Evolutionary conservation across 2,329 filamentous ascomycete species (phyloP), one percentile per base, ranked within the genome.

Genomic region (Sclerotinia glacialis): DNA sequence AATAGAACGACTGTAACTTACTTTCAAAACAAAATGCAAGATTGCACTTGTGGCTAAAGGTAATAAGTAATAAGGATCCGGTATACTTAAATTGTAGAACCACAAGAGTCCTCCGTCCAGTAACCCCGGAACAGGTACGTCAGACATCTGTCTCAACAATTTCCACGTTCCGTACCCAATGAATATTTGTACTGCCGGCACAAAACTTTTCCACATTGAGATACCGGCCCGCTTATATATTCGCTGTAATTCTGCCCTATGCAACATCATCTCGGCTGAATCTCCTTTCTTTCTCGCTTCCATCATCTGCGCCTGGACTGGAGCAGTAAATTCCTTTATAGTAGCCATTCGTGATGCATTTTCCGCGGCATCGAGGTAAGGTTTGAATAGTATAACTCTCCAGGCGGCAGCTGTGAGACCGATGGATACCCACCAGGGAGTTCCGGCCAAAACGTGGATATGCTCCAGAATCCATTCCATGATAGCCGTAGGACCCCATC

Each of bases 361-460:
- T 74, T 92, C 86, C 53, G 87, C 83, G 21, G 86, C 84, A 46
- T 78, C 76, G 31, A 91, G 75, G 71, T 86, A 86, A 18, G 91
- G 85, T 68, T 89, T 86, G 73, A 94, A 81, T 71, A 95, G 81
- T 58, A 80, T 74, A 11, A 83, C 67, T 69, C 94, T 91, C 68
- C 93, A 79, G 8, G 86, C 67, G 1, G 93, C 44, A 44, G 89
- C 88, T 0, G 89, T 85, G 5, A 83, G 78, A 54, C 89, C 78
- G 72, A 97, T 90, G 68, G 90, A 86, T 1, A 81, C 87, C 83
- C 91, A 93, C 95, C 95, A 98, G 16, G 92, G 91, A 65, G 92
- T 78, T 46, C 89, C 92, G 1, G 78, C 67, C 72, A 84, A 89
- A 69, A 97, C 82, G 78, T 99, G 92, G 50, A 96, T 76, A 76